Percentiles rank a stretch among this genome's conserved stretches.
phyloP scores from a whole-genome alignment of 2,329 filamentous ascomycete species.

The Fusarium subglutinans region DNA sequence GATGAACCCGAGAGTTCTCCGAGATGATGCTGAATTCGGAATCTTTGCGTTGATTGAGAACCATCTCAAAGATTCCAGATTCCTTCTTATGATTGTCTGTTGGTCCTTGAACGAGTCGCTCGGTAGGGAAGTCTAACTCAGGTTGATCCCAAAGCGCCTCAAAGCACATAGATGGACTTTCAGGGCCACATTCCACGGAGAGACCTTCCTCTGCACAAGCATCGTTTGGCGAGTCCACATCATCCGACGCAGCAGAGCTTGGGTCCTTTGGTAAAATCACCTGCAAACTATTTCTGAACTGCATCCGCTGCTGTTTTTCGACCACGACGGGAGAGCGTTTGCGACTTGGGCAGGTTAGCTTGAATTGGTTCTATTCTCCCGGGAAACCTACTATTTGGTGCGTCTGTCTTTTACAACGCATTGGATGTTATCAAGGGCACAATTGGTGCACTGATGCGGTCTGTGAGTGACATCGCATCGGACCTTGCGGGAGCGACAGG shows the following conservation, averaged over 20 bases:
- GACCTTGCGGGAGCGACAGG: slow-evolving; percentile 16
- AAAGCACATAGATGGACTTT: background rate
- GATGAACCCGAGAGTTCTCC: background rate
- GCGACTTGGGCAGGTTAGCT: background rate
- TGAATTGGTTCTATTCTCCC: accelerated
- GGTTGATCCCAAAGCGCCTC: background rate
- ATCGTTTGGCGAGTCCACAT: background rate
- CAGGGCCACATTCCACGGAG: background rate
- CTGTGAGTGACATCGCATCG: slow-evolving; percentile 24
- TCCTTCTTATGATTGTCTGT: background rate
- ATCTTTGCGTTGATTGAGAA: background rate
- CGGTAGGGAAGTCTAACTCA: background rate
- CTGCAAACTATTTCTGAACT: background rate
- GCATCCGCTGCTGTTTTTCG: background rate
- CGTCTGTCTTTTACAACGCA: slow-evolving; percentile 18
- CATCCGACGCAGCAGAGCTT: background rate
- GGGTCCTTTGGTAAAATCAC: background rate
- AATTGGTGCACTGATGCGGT: slow-evolving; percentile 18
- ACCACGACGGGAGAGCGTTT: background rate
- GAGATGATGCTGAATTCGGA: background rate
- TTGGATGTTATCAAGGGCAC: slow-evolving; percentile 14
- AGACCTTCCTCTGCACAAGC: background rate
- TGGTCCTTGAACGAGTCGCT: background rate
- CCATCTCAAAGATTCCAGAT: background rate
- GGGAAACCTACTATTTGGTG: slow-evolving; percentile 9